phyloP scores from a whole-genome alignment of 2,329 filamentous ascomycete species.

The Colletotrichum sp. region DNA sequence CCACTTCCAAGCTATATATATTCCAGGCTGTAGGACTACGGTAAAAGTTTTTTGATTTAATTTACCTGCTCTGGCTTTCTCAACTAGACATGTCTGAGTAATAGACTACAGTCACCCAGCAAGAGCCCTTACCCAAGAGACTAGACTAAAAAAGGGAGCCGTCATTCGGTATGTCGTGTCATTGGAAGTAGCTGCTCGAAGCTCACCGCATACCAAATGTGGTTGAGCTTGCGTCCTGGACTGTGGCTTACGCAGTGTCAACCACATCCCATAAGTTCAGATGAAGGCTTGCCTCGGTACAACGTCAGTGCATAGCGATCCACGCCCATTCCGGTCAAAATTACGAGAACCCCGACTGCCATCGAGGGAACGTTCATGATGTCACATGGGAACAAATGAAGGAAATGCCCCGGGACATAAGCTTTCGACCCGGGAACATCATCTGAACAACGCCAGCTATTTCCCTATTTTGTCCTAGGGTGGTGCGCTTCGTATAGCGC shows the following conservation, averaged over 20 bases:
- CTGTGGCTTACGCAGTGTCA: background rate
- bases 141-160: background rate
- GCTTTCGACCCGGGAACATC: background rate
- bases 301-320: background rate
- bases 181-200: no score
- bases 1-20: rapidly evolving
- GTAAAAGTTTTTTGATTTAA: rapidly evolving
- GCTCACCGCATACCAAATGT: background rate
- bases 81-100: rapidly evolving
- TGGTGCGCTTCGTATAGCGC: background rate
- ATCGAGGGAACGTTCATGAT: background rate
- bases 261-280: background rate
- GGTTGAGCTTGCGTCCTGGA: background rate
- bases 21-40: rapidly evolving
- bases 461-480: background rate
- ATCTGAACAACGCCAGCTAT: background rate
- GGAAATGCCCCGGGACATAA: background rate
- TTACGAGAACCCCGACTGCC: background rate
- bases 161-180: background rate
- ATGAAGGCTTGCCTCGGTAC: background rate
- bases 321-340: background rate
- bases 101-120: rapidly evolving
- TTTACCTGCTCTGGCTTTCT: background rate
- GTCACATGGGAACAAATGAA: background rate
- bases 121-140: background rate